These are phyloP conservation scores for Auricularia auricula-judae DNA, from an alignment of 768 basidiomycete genomes.

Conservation along the genomic window DNA sequence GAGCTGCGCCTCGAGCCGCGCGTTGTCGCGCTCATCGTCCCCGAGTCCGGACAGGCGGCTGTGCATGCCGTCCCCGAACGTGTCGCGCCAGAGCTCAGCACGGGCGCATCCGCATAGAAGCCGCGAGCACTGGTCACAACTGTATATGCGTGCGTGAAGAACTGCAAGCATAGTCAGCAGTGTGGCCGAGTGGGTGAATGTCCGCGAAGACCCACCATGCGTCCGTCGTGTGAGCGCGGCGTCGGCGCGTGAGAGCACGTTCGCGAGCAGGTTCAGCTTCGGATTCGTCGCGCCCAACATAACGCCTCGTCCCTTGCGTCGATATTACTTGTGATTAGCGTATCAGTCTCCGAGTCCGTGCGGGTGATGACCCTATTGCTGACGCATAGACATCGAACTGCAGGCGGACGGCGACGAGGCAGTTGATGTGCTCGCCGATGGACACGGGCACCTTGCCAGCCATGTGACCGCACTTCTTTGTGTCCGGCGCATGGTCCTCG, in stretches of 20 bases:
- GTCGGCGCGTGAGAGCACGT: slow-evolving; percentile 65
- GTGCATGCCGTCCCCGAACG: too few relatives aligned
- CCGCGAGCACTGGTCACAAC: too few relatives aligned
- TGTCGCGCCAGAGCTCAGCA: too few relatives aligned
- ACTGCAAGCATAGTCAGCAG: too few relatives aligned
- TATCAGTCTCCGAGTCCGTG: slow-evolving; percentile 96
- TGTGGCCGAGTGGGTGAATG: too few relatives aligned
- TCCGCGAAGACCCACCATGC: too few relatives aligned
- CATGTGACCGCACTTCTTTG: slow-evolving; percentile 97
- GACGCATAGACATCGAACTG: slow-evolving; percentile 98
- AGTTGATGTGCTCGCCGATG: slow-evolving; percentile 95
- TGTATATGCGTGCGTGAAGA: too few relatives aligned
- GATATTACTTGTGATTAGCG: slow-evolving; percentile 91
- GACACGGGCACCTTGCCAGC: slow-evolving; percentile 95
- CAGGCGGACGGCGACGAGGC: slow-evolving; percentile 90
- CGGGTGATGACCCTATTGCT: slow-evolving; percentile 88
- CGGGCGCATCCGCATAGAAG: too few relatives aligned
- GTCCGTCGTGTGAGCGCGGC: slow-evolving; percentile 35
- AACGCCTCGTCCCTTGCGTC: slow-evolving; percentile 94
- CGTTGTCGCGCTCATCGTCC: too few relatives aligned
- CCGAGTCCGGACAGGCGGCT: too few relatives aligned
- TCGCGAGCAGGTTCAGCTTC: slow-evolving; percentile 54
- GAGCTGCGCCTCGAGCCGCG: too few relatives aligned
- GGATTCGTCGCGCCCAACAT: slow-evolving; percentile 87
- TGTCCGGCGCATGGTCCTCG: slow-evolving; percentile 95